A percentile compares a stretch with the other conserved stretches of the same genome.
phyloP scores from a whole-genome alignment of 495 filamentous ascomycete genomes.

The Oleoguttula mirabilis region DNA sequence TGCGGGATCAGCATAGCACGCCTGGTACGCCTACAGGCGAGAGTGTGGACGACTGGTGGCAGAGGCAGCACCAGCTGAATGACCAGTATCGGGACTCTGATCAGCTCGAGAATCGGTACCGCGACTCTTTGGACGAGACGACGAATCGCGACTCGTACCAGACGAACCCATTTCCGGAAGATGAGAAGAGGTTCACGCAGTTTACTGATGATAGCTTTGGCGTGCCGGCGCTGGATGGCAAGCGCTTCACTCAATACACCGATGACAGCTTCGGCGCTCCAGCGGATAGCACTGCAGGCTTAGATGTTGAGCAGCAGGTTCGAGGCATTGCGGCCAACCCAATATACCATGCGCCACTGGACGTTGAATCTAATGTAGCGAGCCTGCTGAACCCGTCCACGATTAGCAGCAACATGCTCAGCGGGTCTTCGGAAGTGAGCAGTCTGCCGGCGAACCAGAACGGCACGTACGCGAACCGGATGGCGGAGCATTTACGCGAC shows the following conservation, averaged over 20 bases:
- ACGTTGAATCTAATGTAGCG: constrained; percentile 76
- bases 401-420: constrained; percentile 34
- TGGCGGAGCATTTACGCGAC: constrained; percentile 15
- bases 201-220: constrained; percentile 59
- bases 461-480: constrained; percentile 10
- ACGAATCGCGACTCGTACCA: constrained; percentile 22
- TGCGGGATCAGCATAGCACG: constrained; percentile 25
- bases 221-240: constrained; percentile 27
- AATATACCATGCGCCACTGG: constrained; percentile 55
- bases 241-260: constrained; percentile 48
- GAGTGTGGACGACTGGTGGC: constrained; percentile 38
- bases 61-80: constrained; percentile 43
- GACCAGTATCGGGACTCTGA: constrained; percentile 39
- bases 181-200: constrained; percentile 44
- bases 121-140: constrained; percentile 37
- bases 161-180: constrained; percentile 36
- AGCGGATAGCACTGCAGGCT: constrained; percentile 41
- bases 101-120: constrained; percentile 43
- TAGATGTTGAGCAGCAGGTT: constrained; percentile 56
- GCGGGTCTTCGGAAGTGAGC: constrained; percentile 2
- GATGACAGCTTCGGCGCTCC: constrained; percentile 51
- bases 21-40: constrained; percentile 28
- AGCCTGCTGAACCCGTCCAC: constrained; percentile 66
- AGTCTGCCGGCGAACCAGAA: neutral
- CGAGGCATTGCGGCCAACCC: constrained; percentile 58